phyloP scores from a whole-genome alignment of 129 eudicot species.

The Centella asiatica region DNA sequence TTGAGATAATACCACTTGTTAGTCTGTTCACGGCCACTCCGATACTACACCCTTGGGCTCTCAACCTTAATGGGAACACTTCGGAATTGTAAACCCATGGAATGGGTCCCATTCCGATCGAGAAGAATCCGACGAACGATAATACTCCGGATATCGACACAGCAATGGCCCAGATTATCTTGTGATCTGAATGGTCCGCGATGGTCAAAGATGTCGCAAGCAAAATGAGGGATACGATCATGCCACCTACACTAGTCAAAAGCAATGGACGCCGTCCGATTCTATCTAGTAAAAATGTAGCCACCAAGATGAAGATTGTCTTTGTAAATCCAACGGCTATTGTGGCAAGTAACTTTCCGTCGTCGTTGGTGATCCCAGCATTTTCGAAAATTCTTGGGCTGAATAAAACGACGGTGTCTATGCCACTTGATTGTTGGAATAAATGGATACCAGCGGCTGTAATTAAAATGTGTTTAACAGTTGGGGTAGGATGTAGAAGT shows the following conservation, averaged over 20 bases:
- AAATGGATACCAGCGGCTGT: constrained; percentile 26
- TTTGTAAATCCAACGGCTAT: constrained; percentile 23
- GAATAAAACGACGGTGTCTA: constrained; percentile 31
- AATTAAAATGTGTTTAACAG: constrained; percentile 16
- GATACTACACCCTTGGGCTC: constrained; percentile 26
- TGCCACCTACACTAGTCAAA: constrained; percentile 19
- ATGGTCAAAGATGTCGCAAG: neutral
- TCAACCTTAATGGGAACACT: constrained; percentile 18
- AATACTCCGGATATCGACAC: constrained; percentile 2
- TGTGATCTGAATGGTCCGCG: neutral
- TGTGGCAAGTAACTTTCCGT: constrained; percentile 7
- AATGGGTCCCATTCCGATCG: constrained; percentile 26
- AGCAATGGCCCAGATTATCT: neutral
- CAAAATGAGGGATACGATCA: neutral
- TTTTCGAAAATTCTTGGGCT: constrained; percentile 24
- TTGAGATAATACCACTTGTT: constrained; percentile 16
- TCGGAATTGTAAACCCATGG: constrained; percentile 28
- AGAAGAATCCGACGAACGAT: constrained; percentile 18
- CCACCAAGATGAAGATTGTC: constrained; percentile 19
- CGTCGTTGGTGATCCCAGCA: constrained; percentile 16
- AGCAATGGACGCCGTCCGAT: constrained; percentile 22
- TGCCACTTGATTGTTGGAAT: constrained; percentile 29
- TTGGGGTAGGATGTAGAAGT: constrained; percentile 13
- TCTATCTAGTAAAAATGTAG: constrained; percentile 20
- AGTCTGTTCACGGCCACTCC: constrained; percentile 19